A percentile compares a stretch with the other conserved stretches of the same genome.
Evolutionary conservation across 306 rosid species (phyloP).

Genomic region (Vigna trinervia): DNA sequence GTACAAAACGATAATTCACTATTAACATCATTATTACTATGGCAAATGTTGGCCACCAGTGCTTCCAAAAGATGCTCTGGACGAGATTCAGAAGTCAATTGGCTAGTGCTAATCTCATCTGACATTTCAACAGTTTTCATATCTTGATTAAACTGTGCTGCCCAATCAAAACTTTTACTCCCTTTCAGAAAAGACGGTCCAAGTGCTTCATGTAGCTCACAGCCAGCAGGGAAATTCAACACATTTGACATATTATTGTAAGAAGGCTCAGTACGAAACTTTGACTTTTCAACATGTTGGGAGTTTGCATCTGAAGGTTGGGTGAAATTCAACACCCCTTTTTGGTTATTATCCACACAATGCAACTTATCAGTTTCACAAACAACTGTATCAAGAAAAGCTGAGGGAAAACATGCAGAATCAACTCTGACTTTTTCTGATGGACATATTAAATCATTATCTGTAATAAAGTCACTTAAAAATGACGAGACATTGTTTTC

Average conservation of each 20-base stretch:
- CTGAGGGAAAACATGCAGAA: conserved; percentile 59
- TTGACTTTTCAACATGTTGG: conserved; percentile 45
- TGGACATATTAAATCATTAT: conserved; percentile 46
- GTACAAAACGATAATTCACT: conserved; percentile 65
- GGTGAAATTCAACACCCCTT: conserved; percentile 44
- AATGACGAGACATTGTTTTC: conserved; percentile 42
- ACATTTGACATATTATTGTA: conserved; percentile 51
- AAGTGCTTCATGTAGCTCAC: conserved; percentile 94
- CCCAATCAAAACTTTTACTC: conserved; percentile 57
- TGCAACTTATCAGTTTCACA: conserved; percentile 52
- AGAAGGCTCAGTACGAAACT: conserved; percentile 45
- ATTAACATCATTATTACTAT: conserved; percentile 60
- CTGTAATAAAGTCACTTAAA: conserved; percentile 43
- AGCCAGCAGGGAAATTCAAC: conserved; percentile 89
- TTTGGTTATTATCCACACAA: conserved; percentile 46
- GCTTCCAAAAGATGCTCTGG: conserved; percentile 94
- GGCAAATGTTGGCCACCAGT: conserved; percentile 74
- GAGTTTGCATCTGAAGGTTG: conserved; percentile 56
- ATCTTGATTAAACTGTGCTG: conserved; percentile 55
- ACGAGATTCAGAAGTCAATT: conserved; percentile 67
- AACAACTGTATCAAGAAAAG: conserved; percentile 52
- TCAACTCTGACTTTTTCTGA: conserved; percentile 54
- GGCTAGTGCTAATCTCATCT: conserved; percentile 62
- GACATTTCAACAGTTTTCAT: conserved; percentile 56
- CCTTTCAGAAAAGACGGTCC: conserved; percentile 80